Conservation (phyloP, 1,139 yeast species). For the Geotrichum phurueaensis region DNA sequence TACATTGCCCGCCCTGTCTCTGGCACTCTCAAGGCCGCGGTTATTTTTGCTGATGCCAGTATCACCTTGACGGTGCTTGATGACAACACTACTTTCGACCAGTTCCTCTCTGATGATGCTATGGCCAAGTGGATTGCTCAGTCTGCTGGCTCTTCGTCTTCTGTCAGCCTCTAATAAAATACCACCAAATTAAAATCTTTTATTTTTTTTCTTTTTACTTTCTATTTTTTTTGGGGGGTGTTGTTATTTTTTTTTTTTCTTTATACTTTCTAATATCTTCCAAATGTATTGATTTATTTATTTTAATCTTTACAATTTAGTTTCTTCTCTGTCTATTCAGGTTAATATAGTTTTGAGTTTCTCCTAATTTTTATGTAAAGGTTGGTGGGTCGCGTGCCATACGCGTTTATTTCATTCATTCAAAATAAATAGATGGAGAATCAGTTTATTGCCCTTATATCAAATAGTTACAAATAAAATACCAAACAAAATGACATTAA, state of each 20-base stretch:
- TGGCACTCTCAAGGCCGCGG: slow-evolving; percentile 84
- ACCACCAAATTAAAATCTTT: no score
- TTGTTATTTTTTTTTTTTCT: not conserved
- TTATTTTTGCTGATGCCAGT: slow-evolving; percentile 44
- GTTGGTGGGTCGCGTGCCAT: no score
- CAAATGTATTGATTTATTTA: not conserved
- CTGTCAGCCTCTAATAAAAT: slow-evolving; percentile 5
- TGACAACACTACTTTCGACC: slow-evolving; percentile 12
- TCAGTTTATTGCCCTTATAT: no score
- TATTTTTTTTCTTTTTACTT: not conserved
- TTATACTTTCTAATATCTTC: not conserved
- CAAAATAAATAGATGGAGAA: no score
- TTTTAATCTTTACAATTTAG: no score
- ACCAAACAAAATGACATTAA: no score
- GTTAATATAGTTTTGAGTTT: no score
- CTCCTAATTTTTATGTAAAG: no score
- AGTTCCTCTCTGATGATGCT: slow-evolving; percentile 1
- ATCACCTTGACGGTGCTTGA: slow-evolving; percentile 17
- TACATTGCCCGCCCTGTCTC: slow-evolving; percentile 78
- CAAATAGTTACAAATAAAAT: no score
- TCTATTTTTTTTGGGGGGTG: not conserved
- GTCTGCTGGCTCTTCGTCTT: slow-evolving; percentile 5
- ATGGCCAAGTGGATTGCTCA: slow-evolving; percentile 15
- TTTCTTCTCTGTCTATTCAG: no score
- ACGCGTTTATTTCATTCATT: no score